phyloP scores from a whole-genome alignment of 1,284 basidiomycete genomes.

The Pseudozyma tsukubaensis region DNA sequence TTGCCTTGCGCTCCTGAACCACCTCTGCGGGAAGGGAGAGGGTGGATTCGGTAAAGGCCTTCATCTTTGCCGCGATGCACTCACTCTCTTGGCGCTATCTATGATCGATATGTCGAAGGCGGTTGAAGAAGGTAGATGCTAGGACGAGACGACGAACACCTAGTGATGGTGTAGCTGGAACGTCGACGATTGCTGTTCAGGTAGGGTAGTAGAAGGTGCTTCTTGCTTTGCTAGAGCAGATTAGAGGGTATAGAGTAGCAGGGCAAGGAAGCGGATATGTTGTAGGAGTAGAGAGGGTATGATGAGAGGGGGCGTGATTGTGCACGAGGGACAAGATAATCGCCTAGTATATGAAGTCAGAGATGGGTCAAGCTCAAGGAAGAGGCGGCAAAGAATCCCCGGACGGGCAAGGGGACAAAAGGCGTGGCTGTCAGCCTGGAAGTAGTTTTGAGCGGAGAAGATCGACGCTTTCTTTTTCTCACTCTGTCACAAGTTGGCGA shows the following conservation, averaged over 20 bases:
- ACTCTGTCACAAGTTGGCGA: neutral
- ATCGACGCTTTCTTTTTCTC: slow-evolving; percentile 8
- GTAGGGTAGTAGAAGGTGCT: neutral
- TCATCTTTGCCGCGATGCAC: slow-evolving; percentile 8
- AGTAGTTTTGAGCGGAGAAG: slow-evolving; percentile 15
- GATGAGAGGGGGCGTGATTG: neutral
- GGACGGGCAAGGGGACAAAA: too few relatives aligned
- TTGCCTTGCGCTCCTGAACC: slow-evolving; percentile 14
- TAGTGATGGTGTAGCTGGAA: neutral
- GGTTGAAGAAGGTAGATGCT: neutral
- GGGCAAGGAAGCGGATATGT: neutral
- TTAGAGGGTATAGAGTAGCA: too few relatives aligned
- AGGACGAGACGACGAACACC: neutral
- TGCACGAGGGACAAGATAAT: too few relatives aligned
- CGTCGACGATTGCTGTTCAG: neutral
- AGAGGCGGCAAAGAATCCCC: too few relatives aligned
- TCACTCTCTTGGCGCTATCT: too few relatives aligned
- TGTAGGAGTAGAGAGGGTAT: neutral
- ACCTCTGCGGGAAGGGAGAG: slow-evolving; percentile 9
- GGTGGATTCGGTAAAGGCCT: slow-evolving; percentile 19
- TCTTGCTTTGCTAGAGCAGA: too few relatives aligned
- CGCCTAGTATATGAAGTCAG: neutral
- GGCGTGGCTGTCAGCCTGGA: neutral
- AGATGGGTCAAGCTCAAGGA: neutral
- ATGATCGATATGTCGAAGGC: neutral